Evolutionary conservation across 1,139 yeast species (phyloP), one percentile per base, ranked within the genome.

Genomic region (Sugiyamaella novakii): DNA sequence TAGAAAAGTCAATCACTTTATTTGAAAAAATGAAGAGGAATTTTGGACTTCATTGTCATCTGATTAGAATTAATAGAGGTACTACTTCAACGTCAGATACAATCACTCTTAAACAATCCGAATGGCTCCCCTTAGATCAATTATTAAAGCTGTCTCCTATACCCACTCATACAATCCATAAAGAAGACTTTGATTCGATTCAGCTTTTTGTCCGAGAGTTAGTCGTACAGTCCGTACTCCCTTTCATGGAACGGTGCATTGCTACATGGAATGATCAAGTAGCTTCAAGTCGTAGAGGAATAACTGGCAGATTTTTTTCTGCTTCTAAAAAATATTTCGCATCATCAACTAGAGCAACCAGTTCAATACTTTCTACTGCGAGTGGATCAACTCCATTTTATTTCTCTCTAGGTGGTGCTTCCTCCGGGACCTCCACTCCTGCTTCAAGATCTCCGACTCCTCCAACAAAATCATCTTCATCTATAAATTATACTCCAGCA

Each of bases 191-290:
- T 44, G 60, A 65, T 2, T 63, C 75, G 0, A 63, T 86, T 33
- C 66, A 75, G 19, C 58, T 63, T 6, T 72, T 74, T 47, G 60
- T 84, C 7, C 69, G 75, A 50, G 87, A 83, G 31, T 71, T 81
- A 45, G 75, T 84, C 7, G 76, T 76, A 44, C 79, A 78, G 57
- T 72, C 73, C 52, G 69, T 88, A 46, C 73, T 86, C 1, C 92
- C 95, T 1, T 88, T 81, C 62, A 85, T 88, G 95, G 91, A 86
- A 61, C 68, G 75, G 45, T 79, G 87, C 63, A 75, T 87, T 38
- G 73, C 84, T 48, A 60, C 77, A n/a, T 84, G 95, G 96, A 86
- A 83, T 61, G 91, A 89, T 59, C 84, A 81, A 58, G 66, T 78
- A 41, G 80, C 84, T 21, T 79, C 81, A 36, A 84, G 92, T 15